Base-by-base conservation (phyloP, 2,329 filamentous ascomycete genomes). In the Colletotrichum melonis region DNA sequence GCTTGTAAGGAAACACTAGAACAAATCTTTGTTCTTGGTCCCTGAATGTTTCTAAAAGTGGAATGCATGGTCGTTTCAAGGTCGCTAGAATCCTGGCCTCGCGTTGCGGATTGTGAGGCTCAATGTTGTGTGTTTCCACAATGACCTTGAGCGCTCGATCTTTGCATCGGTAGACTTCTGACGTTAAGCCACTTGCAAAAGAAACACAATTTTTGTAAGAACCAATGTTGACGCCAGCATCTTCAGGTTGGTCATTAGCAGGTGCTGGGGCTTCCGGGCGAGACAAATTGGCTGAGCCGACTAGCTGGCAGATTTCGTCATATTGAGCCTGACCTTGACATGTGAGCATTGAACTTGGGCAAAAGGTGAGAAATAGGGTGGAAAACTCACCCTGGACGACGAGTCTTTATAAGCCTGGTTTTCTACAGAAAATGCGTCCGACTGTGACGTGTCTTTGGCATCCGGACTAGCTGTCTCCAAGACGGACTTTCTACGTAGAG, bases 1-100 rank as follows among this genome's bases (percentile, higher is more conserved):
- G 92, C 86, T 96, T 90, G 81, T 93, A 98, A 0, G 97, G 97
- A 75, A 98, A 97, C 1, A 93, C 93, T 7, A 98, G 87, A 26
- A 97, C 91, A 66, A 97, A 90, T 57, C 89, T 89, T 70, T 93
- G 91, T 64, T 91, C 86, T 58, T 91, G 90, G 73, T 95, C 90
- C 72, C 92, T 87, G 77, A 97, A 95, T 0, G 91, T 91, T 54
- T 94, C 91, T 5, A 95, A 81, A 4, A 99, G 86, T 0, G 90
- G 86, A 69, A 98, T 89, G 69, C 88, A 83, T 2, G 88, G 85
- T 55, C 87, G 88, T 30, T 86, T 86, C 19, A 94, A 86, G 12
- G 86, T 82, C 32, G 82, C 81, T 2, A 99, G 87, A 59, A 98
- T 92, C 75, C 92, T 91, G 65, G 92, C 92, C 84, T 99, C 97